A percentile compares a stretch with the other conserved stretches of the same genome.
Evolutionary conservation across 2,329 filamentous ascomycete genomes (phyloP).

Genomic region (Leptographium galeiforme): DNA sequence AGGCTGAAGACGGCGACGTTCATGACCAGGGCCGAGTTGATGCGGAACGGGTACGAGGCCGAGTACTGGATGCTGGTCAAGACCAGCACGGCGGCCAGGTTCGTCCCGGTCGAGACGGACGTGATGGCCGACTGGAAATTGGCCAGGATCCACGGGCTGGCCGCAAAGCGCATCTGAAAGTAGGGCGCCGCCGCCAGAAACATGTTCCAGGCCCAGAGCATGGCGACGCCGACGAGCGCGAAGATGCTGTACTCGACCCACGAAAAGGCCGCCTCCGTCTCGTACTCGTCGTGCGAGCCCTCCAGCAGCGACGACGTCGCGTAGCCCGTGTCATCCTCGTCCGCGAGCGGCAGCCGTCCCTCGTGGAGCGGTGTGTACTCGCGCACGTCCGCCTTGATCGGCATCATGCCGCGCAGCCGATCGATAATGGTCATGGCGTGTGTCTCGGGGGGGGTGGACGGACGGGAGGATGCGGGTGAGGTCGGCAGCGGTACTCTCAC

Average conservation of each 20-base stretch:
- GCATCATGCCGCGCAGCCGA: constrained; percentile 24
- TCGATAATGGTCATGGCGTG: constrained; percentile 19
- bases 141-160: constrained; percentile 54
- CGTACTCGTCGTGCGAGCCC: constrained; percentile 7
- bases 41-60: constrained; percentile 80
- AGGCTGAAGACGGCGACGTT: constrained; percentile 67
- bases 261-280: constrained; percentile 48
- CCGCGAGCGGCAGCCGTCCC: constrained; percentile 15
- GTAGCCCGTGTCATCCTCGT: constrained; percentile 13
- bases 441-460: neutral
- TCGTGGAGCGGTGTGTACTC: constrained; percentile 21
- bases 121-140: constrained; percentile 88
- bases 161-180: constrained; percentile 69
- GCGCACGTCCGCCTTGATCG: constrained; percentile 12
- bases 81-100: constrained; percentile 60
- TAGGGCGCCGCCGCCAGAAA: constrained; percentile 91
- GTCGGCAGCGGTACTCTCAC: neutral
- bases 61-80: constrained; percentile 68
- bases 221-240: constrained; percentile 71
- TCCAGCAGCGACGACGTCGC: constrained; percentile 14
- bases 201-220: constrained; percentile 99
- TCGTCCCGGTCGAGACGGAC: constrained; percentile 73
- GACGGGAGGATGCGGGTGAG: neutral
- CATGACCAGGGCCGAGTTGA: constrained; percentile 61
- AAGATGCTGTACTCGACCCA: constrained; percentile 82